phyloP scores from a whole-genome alignment of 139 green algal genomes.

The Coelastrella sp. region DNA sequence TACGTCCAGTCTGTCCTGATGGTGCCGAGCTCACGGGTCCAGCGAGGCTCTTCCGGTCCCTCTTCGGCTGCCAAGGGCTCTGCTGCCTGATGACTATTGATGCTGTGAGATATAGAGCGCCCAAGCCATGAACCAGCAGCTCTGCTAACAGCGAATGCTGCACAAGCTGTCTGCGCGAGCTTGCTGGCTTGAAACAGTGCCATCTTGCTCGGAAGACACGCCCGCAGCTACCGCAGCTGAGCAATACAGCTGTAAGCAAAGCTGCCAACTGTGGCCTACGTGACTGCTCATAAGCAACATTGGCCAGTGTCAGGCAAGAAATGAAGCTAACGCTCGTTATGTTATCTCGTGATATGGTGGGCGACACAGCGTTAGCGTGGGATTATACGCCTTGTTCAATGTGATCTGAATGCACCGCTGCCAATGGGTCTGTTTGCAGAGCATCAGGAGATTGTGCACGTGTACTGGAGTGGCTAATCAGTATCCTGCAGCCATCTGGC shows the following conservation, averaged over 20 bases:
- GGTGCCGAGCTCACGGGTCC: constrained; percentile 72
- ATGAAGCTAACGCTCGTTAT: not conserved
- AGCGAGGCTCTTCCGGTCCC: constrained; percentile 57
- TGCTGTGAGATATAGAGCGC: constrained; percentile 15
- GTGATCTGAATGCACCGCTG: not conserved
- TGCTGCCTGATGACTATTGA: constrained; percentile 6
- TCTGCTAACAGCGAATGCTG: not conserved
- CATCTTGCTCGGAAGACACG: not conserved
- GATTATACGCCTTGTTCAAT: not conserved
- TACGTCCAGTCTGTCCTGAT: constrained; percentile 90
- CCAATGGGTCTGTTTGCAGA: not conserved
- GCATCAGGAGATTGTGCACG: not conserved
- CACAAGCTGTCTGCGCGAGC: constrained; percentile 13
- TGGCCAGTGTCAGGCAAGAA: not conserved
- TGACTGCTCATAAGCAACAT: not conserved
- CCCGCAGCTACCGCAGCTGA: not conserved
- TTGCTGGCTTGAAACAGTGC: constrained; percentile 36
- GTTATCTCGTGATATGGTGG: not conserved
- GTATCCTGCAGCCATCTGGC: not conserved
- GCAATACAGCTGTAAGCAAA: not conserved
- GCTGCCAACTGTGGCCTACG: too few relatives aligned
- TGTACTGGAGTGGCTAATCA: not conserved
- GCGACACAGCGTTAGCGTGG: not conserved
- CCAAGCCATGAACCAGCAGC: not conserved
- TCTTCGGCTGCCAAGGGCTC: constrained; percentile 39